phyloP scores from a whole-genome alignment of 768 basidiomycete species.

The Kwoniella bestiolae region DNA sequence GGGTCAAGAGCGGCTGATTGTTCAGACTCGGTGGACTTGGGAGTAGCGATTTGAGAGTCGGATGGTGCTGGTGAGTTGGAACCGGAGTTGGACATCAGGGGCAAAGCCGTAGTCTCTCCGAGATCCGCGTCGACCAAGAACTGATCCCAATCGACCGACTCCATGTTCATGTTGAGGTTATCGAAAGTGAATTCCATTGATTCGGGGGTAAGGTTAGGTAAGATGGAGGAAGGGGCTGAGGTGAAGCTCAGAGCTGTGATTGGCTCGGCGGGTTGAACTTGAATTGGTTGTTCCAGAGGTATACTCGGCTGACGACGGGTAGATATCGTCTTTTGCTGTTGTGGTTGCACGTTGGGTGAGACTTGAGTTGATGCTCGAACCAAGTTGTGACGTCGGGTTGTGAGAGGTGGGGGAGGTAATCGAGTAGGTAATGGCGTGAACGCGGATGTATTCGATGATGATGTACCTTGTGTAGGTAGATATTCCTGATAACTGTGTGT shows the following conservation, averaged over 20 bases:
- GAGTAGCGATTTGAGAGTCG: conserved; percentile 27
- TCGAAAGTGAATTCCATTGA: conserved; percentile 34
- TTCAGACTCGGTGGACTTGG: conserved; percentile 45
- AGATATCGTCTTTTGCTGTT: conserved; percentile 18
- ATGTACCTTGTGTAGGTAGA: conserved; percentile 14
- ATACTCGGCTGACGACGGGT: conserved; percentile 23
- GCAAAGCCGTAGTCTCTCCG: conserved; percentile 8
- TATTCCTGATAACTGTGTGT: neutral
- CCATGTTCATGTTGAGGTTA: conserved; percentile 32
- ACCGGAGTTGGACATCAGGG: conserved; percentile 1
- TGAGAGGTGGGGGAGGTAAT: conserved; percentile 24
- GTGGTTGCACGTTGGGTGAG: conserved; percentile 20
- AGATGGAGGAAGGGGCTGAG: neutral
- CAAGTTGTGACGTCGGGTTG: conserved; percentile 12
- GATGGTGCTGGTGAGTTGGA: conserved; percentile 13
- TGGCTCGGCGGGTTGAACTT: conserved; percentile 12
- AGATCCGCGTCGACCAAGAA: conserved; percentile 33
- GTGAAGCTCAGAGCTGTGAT: neutral
- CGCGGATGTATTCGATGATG: neutral
- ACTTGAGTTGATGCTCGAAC: conserved; percentile 18
- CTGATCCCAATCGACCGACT: conserved; percentile 36
- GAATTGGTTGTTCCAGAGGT: conserved; percentile 19
- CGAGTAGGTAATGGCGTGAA: conserved; percentile 25
- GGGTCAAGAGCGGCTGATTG: conserved; percentile 40
- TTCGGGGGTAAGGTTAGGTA: conserved; percentile 16